Percentiles rank a stretch among this genome's conserved stretches.
Conservation (phyloP, 2,329 filamentous ascomycete species). For the Ophiostoma sp. region DNA sequence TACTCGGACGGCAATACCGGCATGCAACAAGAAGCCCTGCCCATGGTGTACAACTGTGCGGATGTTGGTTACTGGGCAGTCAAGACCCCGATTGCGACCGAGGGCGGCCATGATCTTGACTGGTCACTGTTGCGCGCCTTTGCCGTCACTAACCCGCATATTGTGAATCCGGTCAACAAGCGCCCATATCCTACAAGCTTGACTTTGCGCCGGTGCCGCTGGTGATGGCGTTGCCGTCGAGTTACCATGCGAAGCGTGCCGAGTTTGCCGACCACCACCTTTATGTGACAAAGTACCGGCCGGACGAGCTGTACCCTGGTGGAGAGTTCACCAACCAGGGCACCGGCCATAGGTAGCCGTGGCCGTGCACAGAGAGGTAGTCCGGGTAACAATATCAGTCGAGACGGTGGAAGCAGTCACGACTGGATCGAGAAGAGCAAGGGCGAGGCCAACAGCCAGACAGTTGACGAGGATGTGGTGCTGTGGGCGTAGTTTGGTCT, state of each 20-base stretch:
- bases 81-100: constrained; percentile 40
- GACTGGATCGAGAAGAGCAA: constrained; percentile 37
- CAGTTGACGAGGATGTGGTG: constrained; percentile 40
- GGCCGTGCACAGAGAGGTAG: background rate
- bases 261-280: constrained; percentile 43
- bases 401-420: constrained; percentile 9
- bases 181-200: constrained; percentile 45
- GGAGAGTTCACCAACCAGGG: constrained; percentile 47
- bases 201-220: constrained; percentile 43
- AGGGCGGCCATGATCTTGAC: constrained; percentile 46
- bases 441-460: constrained; percentile 25
- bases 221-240: constrained; percentile 38
- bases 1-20: constrained; percentile 42
- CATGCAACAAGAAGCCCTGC: constrained; percentile 37
- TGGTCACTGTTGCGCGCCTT: constrained; percentile 48
- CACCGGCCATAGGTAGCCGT: constrained; percentile 19
- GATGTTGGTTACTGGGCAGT: constrained; percentile 44
- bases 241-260: constrained; percentile 39
- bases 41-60: constrained; percentile 50
- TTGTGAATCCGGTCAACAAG: constrained; percentile 40
- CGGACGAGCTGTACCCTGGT: constrained; percentile 41
- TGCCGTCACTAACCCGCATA: constrained; percentile 45
- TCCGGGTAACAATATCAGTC: background rate
- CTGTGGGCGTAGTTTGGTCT: constrained; percentile 55
- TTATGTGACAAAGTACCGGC: constrained; percentile 43